Evolutionary conservation across 2,329 filamentous ascomycete species (phyloP).

Genomic region (Colletotrichum sublineola): DNA sequence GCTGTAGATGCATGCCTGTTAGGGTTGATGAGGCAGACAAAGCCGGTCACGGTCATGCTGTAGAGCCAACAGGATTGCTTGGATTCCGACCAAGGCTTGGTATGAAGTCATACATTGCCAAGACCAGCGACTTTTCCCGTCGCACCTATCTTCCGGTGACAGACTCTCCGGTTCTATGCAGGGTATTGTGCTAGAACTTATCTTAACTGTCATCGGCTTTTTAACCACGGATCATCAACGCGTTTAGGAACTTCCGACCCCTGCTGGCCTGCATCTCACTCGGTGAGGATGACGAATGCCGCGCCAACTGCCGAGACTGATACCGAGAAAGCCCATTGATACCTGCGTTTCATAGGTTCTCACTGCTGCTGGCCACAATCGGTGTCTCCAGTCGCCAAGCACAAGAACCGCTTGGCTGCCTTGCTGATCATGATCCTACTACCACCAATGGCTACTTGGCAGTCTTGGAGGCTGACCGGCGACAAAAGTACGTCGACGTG

Average conservation of each 20-base stretch:
- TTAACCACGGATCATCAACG: background rate
- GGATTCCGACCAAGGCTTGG: conserved; percentile 21
- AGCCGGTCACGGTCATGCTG: background rate
- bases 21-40: background rate
- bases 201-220: background rate
- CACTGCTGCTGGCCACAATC: background rate
- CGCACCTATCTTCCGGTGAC: background rate
- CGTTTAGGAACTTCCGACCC: background rate
- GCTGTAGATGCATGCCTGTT: background rate
- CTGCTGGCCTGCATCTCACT: background rate
- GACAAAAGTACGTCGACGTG: background rate
- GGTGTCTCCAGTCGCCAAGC: conserved; percentile 27
- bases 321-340: background rate
- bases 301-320: conserved; percentile 30
- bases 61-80: conserved; percentile 10
- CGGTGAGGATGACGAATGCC: conserved; percentile 34
- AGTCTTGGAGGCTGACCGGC: conserved; percentile 29
- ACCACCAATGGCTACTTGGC: conserved; percentile 9
- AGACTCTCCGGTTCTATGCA: background rate
- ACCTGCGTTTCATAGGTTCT: conserved; percentile 1
- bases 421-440: conserved; percentile 28
- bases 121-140: background rate
- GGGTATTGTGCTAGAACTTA: background rate
- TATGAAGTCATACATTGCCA: conserved; percentile 39
- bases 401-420: conserved; percentile 30